Percentiles rank a stretch among this genome's conserved stretches.
These are phyloP conservation scores for Coccomyxa sp. DNA, from an alignment of 139 green algal species.

Conservation along the genomic window DNA sequence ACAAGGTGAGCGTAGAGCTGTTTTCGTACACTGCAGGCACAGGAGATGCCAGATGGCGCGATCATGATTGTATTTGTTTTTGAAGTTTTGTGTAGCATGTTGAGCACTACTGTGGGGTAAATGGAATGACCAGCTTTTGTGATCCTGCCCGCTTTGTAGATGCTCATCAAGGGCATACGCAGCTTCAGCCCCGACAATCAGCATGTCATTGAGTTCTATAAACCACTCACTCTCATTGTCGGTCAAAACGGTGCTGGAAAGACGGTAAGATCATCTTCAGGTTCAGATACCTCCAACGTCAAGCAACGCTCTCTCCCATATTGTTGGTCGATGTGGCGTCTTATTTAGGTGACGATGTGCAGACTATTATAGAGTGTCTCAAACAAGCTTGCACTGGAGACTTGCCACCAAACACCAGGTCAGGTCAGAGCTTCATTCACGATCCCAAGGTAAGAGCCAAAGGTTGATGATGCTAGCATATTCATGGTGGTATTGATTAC, in stretches of 20 bases:
- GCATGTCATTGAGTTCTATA: constrained; percentile 88
- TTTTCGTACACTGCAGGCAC: too few relatives aligned
- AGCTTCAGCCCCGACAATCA: constrained; percentile 89
- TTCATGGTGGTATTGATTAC: background rate
- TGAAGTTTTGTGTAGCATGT: too few relatives aligned
- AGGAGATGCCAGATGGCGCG: too few relatives aligned
- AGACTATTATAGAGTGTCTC: constrained; percentile 99
- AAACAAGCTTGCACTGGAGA: constrained; percentile 91
- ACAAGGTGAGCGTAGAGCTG: constrained; percentile 14
- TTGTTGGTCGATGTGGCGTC: background rate
- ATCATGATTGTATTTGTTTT: too few relatives aligned
- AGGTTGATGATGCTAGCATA: background rate
- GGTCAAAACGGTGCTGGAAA: constrained; percentile 95
- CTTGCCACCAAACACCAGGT: constrained; percentile 87
- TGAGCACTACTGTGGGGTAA: too few relatives aligned
- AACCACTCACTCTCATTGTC: constrained; percentile 96
- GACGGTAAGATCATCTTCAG: constrained; percentile 62
- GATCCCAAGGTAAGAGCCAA: constrained; percentile 70
- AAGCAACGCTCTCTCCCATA: background rate
- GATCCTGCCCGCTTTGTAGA: constrained; percentile 31
- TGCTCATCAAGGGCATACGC: constrained; percentile 95
- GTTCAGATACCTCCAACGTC: background rate
- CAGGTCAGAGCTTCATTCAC: constrained; percentile 89
- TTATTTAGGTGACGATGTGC: constrained; percentile 4
- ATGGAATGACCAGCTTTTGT: too few relatives aligned